phyloP scores from a whole-genome alignment of 2,329 filamentous ascomycete genomes.

The Talaromyces sp. region DNA sequence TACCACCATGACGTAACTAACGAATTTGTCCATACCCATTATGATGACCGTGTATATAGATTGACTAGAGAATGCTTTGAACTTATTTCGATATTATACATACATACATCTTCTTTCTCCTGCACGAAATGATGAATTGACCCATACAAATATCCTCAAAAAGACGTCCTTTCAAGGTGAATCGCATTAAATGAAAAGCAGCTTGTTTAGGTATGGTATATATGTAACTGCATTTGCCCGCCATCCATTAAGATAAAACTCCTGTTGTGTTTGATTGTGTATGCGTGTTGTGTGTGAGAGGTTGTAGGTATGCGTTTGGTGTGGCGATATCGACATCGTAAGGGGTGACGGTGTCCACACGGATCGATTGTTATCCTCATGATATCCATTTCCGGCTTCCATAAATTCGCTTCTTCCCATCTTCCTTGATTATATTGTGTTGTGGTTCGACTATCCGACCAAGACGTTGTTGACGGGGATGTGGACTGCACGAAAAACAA shows the following conservation, averaged over 20 bases:
- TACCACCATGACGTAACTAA: background rate
- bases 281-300: background rate
- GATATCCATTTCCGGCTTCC: background rate
- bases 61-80: background rate
- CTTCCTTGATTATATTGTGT: background rate
- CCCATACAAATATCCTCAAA: background rate
- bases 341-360: background rate
- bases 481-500: slow-evolving; percentile 37
- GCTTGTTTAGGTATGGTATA: slow-evolving; percentile 1
- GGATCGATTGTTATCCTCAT: background rate
- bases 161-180: background rate
- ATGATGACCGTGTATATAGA: background rate
- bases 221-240: background rate
- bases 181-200: background rate
- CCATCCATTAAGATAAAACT: slow-evolving; percentile 2
- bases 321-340: background rate
- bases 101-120: background rate
- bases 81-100: background rate
- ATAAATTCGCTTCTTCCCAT: background rate
- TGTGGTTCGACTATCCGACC: slow-evolving; percentile 42
- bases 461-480: slow-evolving; percentile 51
- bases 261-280: background rate
- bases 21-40: background rate
- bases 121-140: slow-evolving; percentile 1
- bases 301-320: background rate